phyloP scores from a whole-genome alignment of 768 basidiomycete species.

The Mycena rebaudengoi region DNA sequence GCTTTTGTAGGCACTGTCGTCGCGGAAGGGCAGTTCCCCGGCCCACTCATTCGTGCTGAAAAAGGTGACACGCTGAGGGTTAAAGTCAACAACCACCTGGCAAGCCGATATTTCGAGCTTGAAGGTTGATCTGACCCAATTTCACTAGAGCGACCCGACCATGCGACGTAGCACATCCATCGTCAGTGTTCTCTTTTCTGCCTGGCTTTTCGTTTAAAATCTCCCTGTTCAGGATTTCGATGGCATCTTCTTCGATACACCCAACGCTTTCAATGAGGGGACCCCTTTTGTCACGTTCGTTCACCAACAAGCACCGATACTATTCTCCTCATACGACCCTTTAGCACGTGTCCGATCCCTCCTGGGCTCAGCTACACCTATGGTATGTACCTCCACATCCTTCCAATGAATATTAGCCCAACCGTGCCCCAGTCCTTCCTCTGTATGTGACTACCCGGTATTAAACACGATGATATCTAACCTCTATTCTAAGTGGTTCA shows the following conservation, averaged over 20 bases:
- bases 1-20: slow-evolving; percentile 27
- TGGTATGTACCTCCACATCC: background rate
- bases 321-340: background rate
- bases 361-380: slow-evolving; percentile 48
- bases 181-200: too few relatives aligned
- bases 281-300: slow-evolving; percentile 45
- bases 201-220: too few relatives aligned
- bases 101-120: slow-evolving; percentile 13
- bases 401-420: background rate
- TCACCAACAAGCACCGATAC: background rate
- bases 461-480: background rate
- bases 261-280: slow-evolving; percentile 42
- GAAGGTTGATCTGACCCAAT: background rate
- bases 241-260: slow-evolving; percentile 35
- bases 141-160: slow-evolving; percentile 35
- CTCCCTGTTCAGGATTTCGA: too few relatives aligned
- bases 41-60: slow-evolving; percentile 52
- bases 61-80: slow-evolving; percentile 55
- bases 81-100: slow-evolving; percentile 53
- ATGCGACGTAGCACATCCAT: slow-evolving; percentile 42
- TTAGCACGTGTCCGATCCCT: slow-evolving; percentile 48
- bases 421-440: slow-evolving; percentile 12
- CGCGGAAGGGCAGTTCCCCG: slow-evolving; percentile 48
- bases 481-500: too few relatives aligned
- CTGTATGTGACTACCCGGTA: background rate